Evolutionary conservation across 768 basidiomycete species (phyloP), one percentile per base, ranked within the genome.

Genomic region (Podaxis sp.): DNA sequence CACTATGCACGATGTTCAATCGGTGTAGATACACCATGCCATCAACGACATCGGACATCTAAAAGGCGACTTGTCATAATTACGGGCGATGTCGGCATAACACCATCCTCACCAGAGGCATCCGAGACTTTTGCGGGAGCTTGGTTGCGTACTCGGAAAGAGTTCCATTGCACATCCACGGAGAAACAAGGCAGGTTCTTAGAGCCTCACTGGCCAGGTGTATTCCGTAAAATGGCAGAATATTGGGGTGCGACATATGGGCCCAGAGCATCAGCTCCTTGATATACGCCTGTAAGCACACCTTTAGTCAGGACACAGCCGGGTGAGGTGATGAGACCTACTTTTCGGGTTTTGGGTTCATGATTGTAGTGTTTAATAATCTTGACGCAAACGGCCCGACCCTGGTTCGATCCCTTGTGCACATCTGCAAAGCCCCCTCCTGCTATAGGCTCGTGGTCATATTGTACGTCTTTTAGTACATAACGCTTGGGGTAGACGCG

Each of bases 211-310:
- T 4, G 2, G 6, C 28, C 28, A 28, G 28, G 28, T 28, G 12
- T 6, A 44, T 13, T n/a, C 90, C 8, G 79, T 85, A 33, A 96
- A 95, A 50, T 22, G 49, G 49, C 10, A 28, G 22, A 20, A 50
- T 28, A 22, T 50, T 50, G 20, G 49, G 49, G 13, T 50, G 49
- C 49, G 22, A 50, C 22, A 50, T 7, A 22, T 50, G 49, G 22
- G n/a, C 11, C 49, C 49, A 50, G 49, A 50, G 49, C 6, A 28
- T 28, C 49, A 50, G 22, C 22, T 50, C 49, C 12, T 44, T 44
- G 41, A 44, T 44, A 44, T n/a, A 44, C 5, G 13, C 41, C 41
- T 44, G 41, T 13, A 44, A n/a, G n/a, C 4, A 2, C 15, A 17
- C 15, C n/a, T n/a, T 5, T 44, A 13, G 13, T 17, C 17, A n/a